Base-by-base conservation (phyloP, 2,329 filamentous ascomycete species). In the Xylaria sp. region DNA sequence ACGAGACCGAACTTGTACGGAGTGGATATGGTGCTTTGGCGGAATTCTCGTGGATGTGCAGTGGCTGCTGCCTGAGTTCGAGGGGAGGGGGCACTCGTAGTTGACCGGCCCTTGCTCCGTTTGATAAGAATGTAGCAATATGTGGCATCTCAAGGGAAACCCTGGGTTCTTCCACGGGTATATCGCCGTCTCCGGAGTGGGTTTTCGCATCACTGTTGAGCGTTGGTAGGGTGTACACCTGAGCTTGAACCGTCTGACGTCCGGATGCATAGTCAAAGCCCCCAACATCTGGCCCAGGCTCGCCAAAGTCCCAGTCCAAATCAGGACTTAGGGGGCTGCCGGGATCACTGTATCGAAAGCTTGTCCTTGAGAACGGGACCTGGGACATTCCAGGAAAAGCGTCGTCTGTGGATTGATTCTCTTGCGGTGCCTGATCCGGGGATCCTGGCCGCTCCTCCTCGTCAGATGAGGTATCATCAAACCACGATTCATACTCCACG, bases 11-110 rank as follows among this genome's bases (percentile, higher is more conserved):
- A 31, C 56, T 44, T 3, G 47, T 15, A 17, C 43, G 43, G 13
- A 56, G 41, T 31, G 68, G 67, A 46, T 68, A 71, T 17, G 70
- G 69, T 48, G 71, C 70, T 59, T 68, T 71, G 29, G 70, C 62
- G 21, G 70, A 68, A 0, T 54, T 46, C 3, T 67, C 62, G 23
- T 55, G 63, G 9, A 66, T 38, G n/a, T 21, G 2, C 2, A 1
- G 67, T n/a, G n/a, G 46, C 23, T 61, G 65, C 52, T 69, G 61
- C 38, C 55, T 58, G 3, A 71, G 62, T 51, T 66, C 66, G 21
- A 71, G 70, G 15, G 71, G 67, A 54, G 68, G 66, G 15, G 69
- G 55, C 2, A 62, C 48, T 4, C 47, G 51, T 19, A 59, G 54
- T 40, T 58, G 60, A 19, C 25, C 29, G 1, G 60, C 62, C 9